These are phyloP conservation scores for Paecilomyces niveus DNA, from an alignment of 2,329 filamentous ascomycete genomes.

Conservation along the genomic window DNA sequence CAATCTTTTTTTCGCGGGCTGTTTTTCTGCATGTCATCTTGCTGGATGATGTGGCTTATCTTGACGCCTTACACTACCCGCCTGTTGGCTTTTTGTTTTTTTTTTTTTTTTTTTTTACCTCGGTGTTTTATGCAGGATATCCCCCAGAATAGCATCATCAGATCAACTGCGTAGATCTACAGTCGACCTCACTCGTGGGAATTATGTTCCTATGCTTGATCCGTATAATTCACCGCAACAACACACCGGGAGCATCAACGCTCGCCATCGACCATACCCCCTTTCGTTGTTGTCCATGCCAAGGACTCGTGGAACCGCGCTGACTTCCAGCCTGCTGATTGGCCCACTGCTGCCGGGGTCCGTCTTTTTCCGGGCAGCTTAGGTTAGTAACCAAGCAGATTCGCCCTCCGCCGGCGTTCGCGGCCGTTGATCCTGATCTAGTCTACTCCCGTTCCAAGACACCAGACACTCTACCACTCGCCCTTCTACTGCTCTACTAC, in stretches of 20 bases:
- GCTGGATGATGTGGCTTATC: neutral
- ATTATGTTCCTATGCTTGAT: neutral
- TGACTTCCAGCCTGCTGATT: neutral
- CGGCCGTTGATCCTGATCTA: neutral
- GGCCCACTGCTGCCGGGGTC: conserved; percentile 4
- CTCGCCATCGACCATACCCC: neutral
- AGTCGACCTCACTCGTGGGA: too few relatives aligned
- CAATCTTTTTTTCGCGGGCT: neutral
- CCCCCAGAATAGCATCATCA: neutral
- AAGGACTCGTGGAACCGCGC: neutral
- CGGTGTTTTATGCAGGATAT: neutral
- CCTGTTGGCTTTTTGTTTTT: neutral
- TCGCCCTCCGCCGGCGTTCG: neutral
- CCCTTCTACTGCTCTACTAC: neutral
- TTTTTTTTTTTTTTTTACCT: neutral
- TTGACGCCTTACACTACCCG: neutral
- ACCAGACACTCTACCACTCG: neutral
- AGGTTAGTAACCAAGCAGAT: too few relatives aligned
- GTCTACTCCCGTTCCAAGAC: neutral
- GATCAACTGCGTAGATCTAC: too few relatives aligned
- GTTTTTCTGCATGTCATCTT: neutral
- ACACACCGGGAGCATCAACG: neutral
- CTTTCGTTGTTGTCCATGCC: neutral
- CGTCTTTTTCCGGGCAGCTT: conserved; percentile 10
- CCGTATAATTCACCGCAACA: neutral